Evolutionary conservation across 805 yeast species (phyloP).

Genomic region (Babjeviella inositovora): DNA sequence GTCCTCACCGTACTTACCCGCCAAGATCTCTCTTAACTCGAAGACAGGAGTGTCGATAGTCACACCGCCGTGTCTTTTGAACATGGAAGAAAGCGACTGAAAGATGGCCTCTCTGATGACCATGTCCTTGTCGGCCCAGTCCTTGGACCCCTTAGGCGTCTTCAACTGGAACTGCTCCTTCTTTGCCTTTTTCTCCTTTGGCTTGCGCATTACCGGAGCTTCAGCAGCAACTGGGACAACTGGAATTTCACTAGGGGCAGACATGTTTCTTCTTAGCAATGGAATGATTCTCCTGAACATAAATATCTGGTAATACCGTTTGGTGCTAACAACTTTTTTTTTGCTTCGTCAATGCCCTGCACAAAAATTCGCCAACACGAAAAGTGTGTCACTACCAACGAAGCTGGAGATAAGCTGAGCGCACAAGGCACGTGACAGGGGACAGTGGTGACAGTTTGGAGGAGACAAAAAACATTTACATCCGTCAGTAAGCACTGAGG

Average conservation of each 20-base stretch:
- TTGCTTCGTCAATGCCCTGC: too few species aligned
- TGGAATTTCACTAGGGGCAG: slow-evolving; percentile 6
- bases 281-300: slow-evolving; percentile 2
- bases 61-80: slow-evolving; percentile 95
- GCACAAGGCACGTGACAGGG: too few species aligned
- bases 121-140: slow-evolving; percentile 98
- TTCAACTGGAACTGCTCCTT: slow-evolving; percentile 62
- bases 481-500: too few species aligned
- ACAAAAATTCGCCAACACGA: too few species aligned
- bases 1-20: slow-evolving; percentile 98
- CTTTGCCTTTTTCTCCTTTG: slow-evolving; percentile 19
- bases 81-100: slow-evolving; percentile 49
- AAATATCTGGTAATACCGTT: too few species aligned
- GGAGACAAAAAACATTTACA: too few species aligned
- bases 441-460: too few species aligned
- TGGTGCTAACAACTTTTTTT: too few species aligned
- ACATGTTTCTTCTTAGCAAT: slow-evolving; percentile 6
- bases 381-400: too few species aligned
- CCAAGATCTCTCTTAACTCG: slow-evolving; percentile 84
- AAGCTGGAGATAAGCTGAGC: too few species aligned
- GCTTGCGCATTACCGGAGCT: slow-evolving; percentile 3
- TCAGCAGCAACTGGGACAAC: slow-evolving; percentile 2
- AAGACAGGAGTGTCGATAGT: slow-evolving; percentile 98
- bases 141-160: slow-evolving; percentile 94
- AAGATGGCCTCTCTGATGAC: slow-evolving; percentile 83